Base-by-base conservation (phyloP, 805 yeast genomes). In the Schizosaccharomyces lindneri region DNA sequence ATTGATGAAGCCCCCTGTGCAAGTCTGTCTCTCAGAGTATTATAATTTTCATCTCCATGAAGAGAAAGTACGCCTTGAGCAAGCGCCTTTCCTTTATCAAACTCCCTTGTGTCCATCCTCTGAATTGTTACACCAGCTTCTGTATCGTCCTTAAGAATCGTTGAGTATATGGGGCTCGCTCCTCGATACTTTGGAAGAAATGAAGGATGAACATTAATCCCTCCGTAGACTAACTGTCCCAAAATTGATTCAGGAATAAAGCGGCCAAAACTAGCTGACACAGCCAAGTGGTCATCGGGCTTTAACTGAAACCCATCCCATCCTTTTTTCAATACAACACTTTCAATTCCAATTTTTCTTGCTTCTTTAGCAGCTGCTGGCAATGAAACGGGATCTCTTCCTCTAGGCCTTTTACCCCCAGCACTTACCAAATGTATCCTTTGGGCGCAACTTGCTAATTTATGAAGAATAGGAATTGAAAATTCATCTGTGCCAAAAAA, bases 171-270 rank as follows among this genome's bases (percentile, higher is more conserved):
- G 0, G 98, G 98, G 1, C 96, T 84, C 0, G 97, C 82, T 0
- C 98, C 98, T 2, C 87, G 79, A 66, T 85, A 68, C 59, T 72
- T 73, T 0, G 98, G 98, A 7, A 93, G 75, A 5, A 88, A 69
- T 0, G 96, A 87, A 0, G 98, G 98, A 69, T 93, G 98, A 0
- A 93, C 87, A 68, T 93, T 93, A 32, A 93, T 68, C 0, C 97
- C 94, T 3, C 89, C 87, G 67, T 70, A 80, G 13, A 70, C 69
- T 24, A 82, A 72, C 0, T 69, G 60, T 0, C 67, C 60, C 1
- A 93, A 70, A 65, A 87, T 80, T 1, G 69, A 63, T 0, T 71
- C 72, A 0, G 97, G 97, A 3, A 93, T 87, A 57, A 90, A 73
- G 61, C 76, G 76, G 0, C 97, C 98, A 70, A 81, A 93, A 0